Percentiles rank a stretch among this genome's conserved stretches.
phyloP scores from a whole-genome alignment of 345 rosid genomes.

The Gossypium turneri region DNA sequence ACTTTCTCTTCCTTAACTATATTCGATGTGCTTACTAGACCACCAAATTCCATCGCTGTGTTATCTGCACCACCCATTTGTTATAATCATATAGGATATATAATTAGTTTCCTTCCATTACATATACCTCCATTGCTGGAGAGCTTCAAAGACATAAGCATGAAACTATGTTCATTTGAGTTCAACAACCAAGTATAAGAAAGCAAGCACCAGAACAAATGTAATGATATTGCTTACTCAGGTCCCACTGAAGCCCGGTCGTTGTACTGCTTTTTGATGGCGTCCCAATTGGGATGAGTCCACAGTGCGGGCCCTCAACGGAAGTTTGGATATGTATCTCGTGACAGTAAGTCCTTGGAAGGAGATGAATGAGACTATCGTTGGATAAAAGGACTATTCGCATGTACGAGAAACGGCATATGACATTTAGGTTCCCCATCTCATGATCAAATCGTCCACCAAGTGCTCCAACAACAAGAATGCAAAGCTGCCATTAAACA shows the following conservation, averaged over 20 bases:
- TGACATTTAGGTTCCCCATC: slow-evolving; percentile 76
- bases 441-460: slow-evolving; percentile 98
- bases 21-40: slow-evolving; percentile 81
- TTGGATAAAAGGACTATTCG: slow-evolving; percentile 66
- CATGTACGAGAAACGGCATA: slow-evolving; percentile 50
- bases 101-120: too few species aligned
- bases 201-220: slow-evolving; percentile 1
- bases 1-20: slow-evolving; percentile 48
- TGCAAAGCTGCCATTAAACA: slow-evolving; percentile 48
- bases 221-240: slow-evolving; percentile 43
- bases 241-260: slow-evolving; percentile 87
- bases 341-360: slow-evolving; percentile 62
- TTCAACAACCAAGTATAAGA: neutral
- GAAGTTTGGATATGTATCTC: slow-evolving; percentile 55
- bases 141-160: neutral
- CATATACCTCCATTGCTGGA: neutral
- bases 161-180: neutral
- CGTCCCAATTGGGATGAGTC: slow-evolving; percentile 76
- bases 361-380: slow-evolving; percentile 77
- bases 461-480: slow-evolving; percentile 89
- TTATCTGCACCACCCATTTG: slow-evolving; percentile 36
- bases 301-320: slow-evolving; percentile 80
- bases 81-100: too few species aligned
- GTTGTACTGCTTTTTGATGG: slow-evolving; percentile 70
- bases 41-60: slow-evolving; percentile 79